Evolutionary conservation across 768 basidiomycete genomes (phyloP), one percentile per base, ranked within the genome.

Genomic region (Leucocoprinus leucothites): DNA sequence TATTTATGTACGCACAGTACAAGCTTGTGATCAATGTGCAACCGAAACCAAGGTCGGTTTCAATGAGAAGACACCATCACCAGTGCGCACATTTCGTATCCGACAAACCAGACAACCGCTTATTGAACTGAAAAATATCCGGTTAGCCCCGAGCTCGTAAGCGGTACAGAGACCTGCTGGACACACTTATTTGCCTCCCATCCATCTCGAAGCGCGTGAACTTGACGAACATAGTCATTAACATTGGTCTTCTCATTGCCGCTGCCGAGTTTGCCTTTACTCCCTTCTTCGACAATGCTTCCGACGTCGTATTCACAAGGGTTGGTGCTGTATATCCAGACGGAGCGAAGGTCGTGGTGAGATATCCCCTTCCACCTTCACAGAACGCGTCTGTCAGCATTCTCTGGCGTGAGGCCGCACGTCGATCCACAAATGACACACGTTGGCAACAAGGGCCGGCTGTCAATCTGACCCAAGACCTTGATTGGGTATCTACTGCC

Each of bases 281-380:
- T 1, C 87, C 89, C 3, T 74, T 80, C 60, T 64, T 83, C 53
- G 81, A 84, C 63, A 62, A 79, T 44, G 82, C 84, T 14, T 36
- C 68, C 8, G 75, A 79, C 62, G 78, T 89, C 57, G 68, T 73
- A 11, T 92, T 87, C 66, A 81, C 82, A 2, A 80, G 89, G 48
- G 71, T 89, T 53, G 89, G 89, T 14, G 87, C 87, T 2, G 77
- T 91, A 53, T 80, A 84, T 59, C 81, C 84, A 3, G 80, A 84
- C 61, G 71, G 73, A 42, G 84, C 72, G 57, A 90, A 87, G 65
- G 73, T 91, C 41, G 69, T 78, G 34, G 78, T 85, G 22, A 82
- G 89, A 36, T 79, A 82, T 63, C 86, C 88, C 1, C 61, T 65
- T 8, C 48, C 55, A 52, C 69, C 75, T 43, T 61, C 46, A 16